phyloP scores from a whole-genome alignment of 495 filamentous ascomycete species.

The Penicillium paxilli region DNA sequence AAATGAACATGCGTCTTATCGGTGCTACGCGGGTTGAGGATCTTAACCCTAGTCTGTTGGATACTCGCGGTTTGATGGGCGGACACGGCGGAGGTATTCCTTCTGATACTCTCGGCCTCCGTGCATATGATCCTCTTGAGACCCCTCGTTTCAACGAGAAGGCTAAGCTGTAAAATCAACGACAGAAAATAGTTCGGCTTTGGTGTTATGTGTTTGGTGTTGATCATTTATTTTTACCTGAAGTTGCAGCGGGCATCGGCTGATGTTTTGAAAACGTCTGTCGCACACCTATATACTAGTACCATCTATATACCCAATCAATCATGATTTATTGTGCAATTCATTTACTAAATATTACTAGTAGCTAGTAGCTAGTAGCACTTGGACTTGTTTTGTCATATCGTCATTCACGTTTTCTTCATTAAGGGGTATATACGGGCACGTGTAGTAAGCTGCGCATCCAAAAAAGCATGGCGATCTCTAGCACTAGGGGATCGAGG shows the following conservation, averaged over 20 bases:
- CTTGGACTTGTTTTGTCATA: too few species aligned
- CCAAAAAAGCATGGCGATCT: too few species aligned
- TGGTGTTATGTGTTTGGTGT: not conserved
- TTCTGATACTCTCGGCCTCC: constrained; percentile 64
- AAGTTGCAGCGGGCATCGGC: not conserved
- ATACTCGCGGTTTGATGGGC: constrained; percentile 65
- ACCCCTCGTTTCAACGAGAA: constrained; percentile 60
- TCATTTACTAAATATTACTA: too few species aligned
- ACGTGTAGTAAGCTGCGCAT: too few species aligned
- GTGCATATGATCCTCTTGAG: constrained; percentile 65
- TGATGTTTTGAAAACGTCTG: not conserved
- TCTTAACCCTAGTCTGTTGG: constrained; percentile 75
- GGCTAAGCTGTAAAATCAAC: constrained; percentile 52
- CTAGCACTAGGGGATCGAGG: too few species aligned
- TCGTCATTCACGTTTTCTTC: too few species aligned
- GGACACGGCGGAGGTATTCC: constrained; percentile 69
- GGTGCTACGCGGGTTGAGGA: constrained; percentile 73
- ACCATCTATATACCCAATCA: not conserved
- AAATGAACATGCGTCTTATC: constrained; percentile 97
- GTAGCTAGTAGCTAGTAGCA: too few species aligned
- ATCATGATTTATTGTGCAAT: not conserved
- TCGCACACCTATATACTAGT: not conserved
- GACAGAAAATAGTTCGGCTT: not conserved
- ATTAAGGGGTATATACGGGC: too few species aligned
- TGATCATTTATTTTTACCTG: not conserved